Percentiles rank a stretch among this genome's conserved stretches.
Evolutionary conservation across 345 rosid species (phyloP).

Genomic region (Microthlaspi erraticum): DNA sequence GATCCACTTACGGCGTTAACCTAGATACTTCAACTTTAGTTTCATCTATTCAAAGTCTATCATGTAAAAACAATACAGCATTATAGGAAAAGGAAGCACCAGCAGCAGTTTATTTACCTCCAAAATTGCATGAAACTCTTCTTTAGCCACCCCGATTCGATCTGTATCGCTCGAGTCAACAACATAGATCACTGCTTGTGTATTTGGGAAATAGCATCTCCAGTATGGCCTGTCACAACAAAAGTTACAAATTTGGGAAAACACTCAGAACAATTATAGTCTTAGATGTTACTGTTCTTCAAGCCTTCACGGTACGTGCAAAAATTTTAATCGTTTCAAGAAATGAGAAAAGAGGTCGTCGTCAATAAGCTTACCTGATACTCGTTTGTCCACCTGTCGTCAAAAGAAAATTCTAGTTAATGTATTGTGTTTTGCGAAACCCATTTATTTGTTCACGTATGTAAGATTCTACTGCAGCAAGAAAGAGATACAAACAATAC

Average conservation of each 20-base stretch:
- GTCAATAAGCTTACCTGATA: conserved; percentile 54
- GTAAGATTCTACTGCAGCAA: conserved; percentile 3
- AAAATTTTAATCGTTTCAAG: not conserved
- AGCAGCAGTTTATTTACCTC: conserved; percentile 51
- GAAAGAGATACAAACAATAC: not conserved
- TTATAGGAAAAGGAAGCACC: conserved; percentile 5
- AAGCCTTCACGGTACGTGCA: conserved; percentile 1
- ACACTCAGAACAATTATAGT: not conserved
- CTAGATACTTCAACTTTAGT: conserved; percentile 5
- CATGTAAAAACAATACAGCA: not conserved
- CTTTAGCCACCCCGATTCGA: conserved; percentile 58
- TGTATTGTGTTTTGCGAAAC: not conserved
- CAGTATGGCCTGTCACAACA: conserved; percentile 62
- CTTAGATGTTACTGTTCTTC: conserved; percentile 5
- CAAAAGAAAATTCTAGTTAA: conserved; percentile 27
- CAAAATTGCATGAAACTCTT: conserved; percentile 66
- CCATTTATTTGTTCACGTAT: not conserved
- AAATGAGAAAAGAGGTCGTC: conserved; percentile 2
- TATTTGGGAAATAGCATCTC: conserved; percentile 72
- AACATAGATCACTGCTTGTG: conserved; percentile 57
- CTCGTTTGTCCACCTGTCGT: conserved; percentile 72
- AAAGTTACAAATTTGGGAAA: conserved; percentile 4
- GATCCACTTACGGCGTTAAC: not conserved
- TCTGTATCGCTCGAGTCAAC: conserved; percentile 69
- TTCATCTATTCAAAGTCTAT: not conserved